Base-by-base conservation (phyloP, 1,284 basidiomycete genomes). In the Leccinum pachyderme region DNA sequence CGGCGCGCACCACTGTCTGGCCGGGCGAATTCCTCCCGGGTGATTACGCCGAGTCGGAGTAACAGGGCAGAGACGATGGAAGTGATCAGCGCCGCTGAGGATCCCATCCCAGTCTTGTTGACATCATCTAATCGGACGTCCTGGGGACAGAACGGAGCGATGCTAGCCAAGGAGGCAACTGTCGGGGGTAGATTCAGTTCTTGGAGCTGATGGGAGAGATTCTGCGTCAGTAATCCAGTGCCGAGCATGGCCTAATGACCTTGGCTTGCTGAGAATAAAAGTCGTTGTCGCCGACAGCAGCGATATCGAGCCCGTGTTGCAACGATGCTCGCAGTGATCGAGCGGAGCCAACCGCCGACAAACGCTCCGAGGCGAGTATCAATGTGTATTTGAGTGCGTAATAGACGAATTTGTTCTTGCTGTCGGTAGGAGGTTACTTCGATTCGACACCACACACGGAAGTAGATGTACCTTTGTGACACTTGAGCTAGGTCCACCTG, bases 21-120 rank as follows among this genome's bases (percentile, higher is more conserved):
- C 22, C 72, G 67, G 11, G 69, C 63, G 55, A 87, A 77, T 1
- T 81, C 73, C 51, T 76, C 70, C n/a, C 72, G 60, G 31, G 81
- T 72, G 59, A 93, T 83, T 47, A 87, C 79, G 39, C 75, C 75
- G 55, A 96, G 78, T 65, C 94, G 93, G 9, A 94, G 72, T 24
- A 98, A 82, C 27, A 99, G 79, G 4, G 87, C 88, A 32, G 91
- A 88, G 46, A 94, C 89, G 54, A 99, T 83, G 33, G 95, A 97
- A 1, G 97, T 98, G 66, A 98, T 97, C 65, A 99, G 84, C 0
- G 97, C 93, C 0, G 96, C 96, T 8, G 95, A 98, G 4, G 95
- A 98, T 29, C 97, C 97, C 43, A 99, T 84, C 3, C 97, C 97
- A 0, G 97, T 99, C 76, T 99, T 99, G 81, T 98, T 95, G 8